These are phyloP conservation scores for Iberis amara DNA, from an alignment of 441 rosid species.

Conservation along the genomic window DNA sequence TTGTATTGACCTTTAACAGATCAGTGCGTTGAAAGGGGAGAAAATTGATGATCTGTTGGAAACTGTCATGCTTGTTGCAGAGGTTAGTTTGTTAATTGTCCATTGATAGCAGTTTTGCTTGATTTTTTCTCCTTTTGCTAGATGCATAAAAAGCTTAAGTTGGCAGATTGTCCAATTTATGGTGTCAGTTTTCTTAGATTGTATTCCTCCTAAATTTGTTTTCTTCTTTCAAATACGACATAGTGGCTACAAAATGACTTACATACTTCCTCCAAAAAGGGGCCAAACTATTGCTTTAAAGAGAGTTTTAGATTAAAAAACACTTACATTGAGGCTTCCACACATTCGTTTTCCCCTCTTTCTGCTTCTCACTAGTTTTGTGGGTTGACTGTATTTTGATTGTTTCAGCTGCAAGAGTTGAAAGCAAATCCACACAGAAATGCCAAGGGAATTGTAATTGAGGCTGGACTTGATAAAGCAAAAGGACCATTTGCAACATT, in stretches of 20 bases:
- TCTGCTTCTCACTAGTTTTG: conserved; percentile 15
- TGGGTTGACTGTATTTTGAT: conserved; percentile 29
- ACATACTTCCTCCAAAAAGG: conserved; percentile 4
- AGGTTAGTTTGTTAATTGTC: conserved; percentile 48
- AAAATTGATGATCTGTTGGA: conserved; percentile 80
- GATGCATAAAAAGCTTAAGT: conserved; percentile 21
- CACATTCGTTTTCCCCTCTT: conserved; percentile 6
- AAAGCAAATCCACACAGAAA: conserved; percentile 94
- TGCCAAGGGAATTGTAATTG: conserved; percentile 95
- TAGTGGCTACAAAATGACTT: conserved; percentile 13
- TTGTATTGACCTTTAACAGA: conserved; percentile 45
- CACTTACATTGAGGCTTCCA: conserved; percentile 3
- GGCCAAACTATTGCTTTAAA: conserved; percentile 7
- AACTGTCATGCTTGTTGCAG: conserved; percentile 95
- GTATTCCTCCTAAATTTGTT: background rate
- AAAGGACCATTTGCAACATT: conserved; percentile 90
- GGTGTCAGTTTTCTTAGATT: background rate
- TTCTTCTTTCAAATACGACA: conserved; percentile 8
- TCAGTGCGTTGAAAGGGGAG: conserved; percentile 93
- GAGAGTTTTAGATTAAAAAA: conserved; percentile 7
- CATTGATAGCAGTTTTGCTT: conserved; percentile 9
- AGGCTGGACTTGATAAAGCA: conserved; percentile 90
- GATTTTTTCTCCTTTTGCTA: conserved; percentile 1
- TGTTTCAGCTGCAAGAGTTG: conserved; percentile 84
- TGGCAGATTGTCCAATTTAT: conserved; percentile 6